A percentile compares a stretch with the other conserved stretches of the same genome.
Evolutionary conservation across 2,329 filamentous ascomycete species (phyloP).

Genomic region (Aspergillus thermomutatus): DNA sequence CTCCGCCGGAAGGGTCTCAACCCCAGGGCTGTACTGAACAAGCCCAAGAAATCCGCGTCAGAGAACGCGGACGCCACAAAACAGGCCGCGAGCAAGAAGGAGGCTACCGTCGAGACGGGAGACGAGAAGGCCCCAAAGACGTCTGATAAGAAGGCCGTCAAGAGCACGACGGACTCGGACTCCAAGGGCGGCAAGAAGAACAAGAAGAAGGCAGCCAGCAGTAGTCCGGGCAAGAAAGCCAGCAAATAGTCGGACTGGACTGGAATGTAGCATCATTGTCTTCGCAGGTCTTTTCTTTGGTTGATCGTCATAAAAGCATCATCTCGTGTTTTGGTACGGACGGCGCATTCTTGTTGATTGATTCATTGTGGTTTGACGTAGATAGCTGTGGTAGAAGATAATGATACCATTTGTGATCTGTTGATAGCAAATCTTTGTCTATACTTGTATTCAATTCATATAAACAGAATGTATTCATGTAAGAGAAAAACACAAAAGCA

Average conservation of each 20-base stretch:
- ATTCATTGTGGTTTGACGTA: not conserved
- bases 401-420: not conserved
- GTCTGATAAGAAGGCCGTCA: conserved; percentile 19
- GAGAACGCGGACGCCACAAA: conserved; percentile 16
- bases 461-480: not conserved
- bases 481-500: not conserved
- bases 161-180: conserved; percentile 5
- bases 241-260: conserved; percentile 23
- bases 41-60: conserved; percentile 28
- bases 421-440: not conserved
- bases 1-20: conserved; percentile 72
- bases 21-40: conserved; percentile 56
- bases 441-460: not conserved
- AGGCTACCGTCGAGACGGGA: conserved; percentile 16
- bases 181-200: conserved; percentile 9
- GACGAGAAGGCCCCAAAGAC: conserved; percentile 15
- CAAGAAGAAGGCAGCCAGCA: conserved; percentile 21
- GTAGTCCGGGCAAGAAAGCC: conserved; percentile 22
- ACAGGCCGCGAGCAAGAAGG: conserved; percentile 14
- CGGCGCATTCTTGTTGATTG: conserved; percentile 11
- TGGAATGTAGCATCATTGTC: conserved; percentile 19
- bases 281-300: conserved; percentile 6
- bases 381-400: conserved; percentile 5
- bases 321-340: conserved; percentile 10
- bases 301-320: conserved; percentile 14